Evolutionary conservation across 495 filamentous ascomycete species (phyloP), one percentile per base, ranked within the genome.

Genomic region (Penicillium longicatenatum): DNA sequence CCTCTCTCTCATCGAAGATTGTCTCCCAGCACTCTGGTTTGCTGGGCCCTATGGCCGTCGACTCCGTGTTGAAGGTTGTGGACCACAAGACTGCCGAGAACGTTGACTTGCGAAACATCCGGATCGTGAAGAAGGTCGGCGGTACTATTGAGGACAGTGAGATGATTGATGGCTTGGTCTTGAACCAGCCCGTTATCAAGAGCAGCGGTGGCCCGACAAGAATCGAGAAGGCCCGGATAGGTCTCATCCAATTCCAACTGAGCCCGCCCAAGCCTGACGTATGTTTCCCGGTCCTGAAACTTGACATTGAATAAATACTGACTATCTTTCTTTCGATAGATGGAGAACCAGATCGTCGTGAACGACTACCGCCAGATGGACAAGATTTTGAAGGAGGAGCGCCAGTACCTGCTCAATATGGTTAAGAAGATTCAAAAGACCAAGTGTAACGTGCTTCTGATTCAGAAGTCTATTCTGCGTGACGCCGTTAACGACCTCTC

Each of bases 301-400:
- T n/a, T 24, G 14, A 16, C 37, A 17, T 7, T 2, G 14, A 39
- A n/a, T 39, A 2, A 4, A 39, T 39, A 16, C 37, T 39, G 37
- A 39, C 52, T 26, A 62, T 42, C 26, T 14, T 21, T 21, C 33
- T 14, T 59, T 54, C n/a, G n/a, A n/a, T 59, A 94, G 89, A 98
- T 98, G 94, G 94, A 98, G 75, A 98, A 98, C 77, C 92, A 94
- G 74, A 96, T 98, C 62, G 88, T 95, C 9, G 94, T 98, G 47
- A 98, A 98, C 74, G 94, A 98, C 80, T 98, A 98, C 82, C 83
- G 94, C 57, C 94, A 98, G 75, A 98, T 98, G 94, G 94, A 98
- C 76, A 98, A 97, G 82, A 98, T 98, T 63, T 82, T 98, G 54
- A 98, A 98, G 75, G 94, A 98, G 77, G 94, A 98, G 79, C 91